A percentile compares a stretch with the other conserved stretches of the same genome.
These are phyloP conservation scores for Wallacemonas collosoma DNA, from an alignment of 208 protist genomes.

Conservation along the genomic window DNA sequence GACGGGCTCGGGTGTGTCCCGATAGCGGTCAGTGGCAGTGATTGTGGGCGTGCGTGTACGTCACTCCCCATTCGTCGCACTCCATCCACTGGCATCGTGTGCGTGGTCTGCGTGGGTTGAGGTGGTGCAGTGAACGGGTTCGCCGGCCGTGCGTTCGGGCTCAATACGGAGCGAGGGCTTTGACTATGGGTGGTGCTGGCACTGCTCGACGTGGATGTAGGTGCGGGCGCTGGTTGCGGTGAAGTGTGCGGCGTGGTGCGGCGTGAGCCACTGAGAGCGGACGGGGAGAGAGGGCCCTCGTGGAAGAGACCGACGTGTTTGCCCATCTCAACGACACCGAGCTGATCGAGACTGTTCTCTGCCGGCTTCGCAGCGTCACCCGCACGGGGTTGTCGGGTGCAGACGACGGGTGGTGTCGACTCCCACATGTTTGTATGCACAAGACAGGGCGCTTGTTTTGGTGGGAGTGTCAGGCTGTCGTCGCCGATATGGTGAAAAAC, in stretches of 20 bases:
- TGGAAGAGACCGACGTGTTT: constrained; percentile 15
- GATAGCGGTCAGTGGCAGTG: too few relatives aligned
- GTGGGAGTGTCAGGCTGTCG: neutral
- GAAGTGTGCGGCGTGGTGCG: neutral
- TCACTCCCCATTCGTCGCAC: too few relatives aligned
- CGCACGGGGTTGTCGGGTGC: neutral
- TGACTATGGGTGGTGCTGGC: too few relatives aligned
- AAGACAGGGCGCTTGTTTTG: neutral
- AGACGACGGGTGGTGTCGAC: neutral
- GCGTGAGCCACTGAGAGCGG: neutral
- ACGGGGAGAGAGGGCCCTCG: neutral
- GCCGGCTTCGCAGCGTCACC: neutral
- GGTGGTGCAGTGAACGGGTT: neutral
- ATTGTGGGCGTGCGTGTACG: too few relatives aligned
- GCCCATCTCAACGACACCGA: constrained; percentile 12
- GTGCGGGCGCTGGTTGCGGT: neutral
- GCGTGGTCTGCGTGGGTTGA: neutral
- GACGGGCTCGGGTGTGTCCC: too few relatives aligned
- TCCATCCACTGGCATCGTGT: too few relatives aligned
- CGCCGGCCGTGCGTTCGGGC: neutral
- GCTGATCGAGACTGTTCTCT: constrained; percentile 1
- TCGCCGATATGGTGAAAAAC: constrained; percentile 16
- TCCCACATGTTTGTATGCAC: constrained; percentile 1
- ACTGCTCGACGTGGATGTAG: neutral
- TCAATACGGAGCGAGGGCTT: neutral